These are phyloP conservation scores for Boletus pseudo-olivaceus DNA, from an alignment of 768 basidiomycete species.

Conservation along the genomic window DNA sequence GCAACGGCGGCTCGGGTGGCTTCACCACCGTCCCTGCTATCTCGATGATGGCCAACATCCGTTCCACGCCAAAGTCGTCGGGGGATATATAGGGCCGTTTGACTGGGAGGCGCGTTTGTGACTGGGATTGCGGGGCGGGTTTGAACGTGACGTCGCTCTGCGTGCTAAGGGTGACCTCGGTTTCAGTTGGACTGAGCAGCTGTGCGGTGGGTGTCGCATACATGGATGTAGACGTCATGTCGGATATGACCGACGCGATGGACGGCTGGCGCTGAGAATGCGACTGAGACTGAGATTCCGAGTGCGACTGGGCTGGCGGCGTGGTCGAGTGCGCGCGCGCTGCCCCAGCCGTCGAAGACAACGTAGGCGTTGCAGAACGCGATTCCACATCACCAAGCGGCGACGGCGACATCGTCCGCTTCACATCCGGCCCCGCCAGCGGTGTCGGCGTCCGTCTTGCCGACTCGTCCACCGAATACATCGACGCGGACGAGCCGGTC, in stretches of 20 bases:
- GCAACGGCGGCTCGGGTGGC: constrained; percentile 37
- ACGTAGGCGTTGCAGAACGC: constrained; percentile 29
- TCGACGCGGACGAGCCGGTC: constrained; percentile 41
- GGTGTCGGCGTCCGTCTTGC: constrained; percentile 31
- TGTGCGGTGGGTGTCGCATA: constrained; percentile 45
- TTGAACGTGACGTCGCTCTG: constrained; percentile 24
- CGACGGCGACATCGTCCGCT: constrained; percentile 21
- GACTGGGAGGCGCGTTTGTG: constrained; percentile 12
- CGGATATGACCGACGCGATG: constrained; percentile 72
- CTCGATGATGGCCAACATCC: constrained; percentile 89
- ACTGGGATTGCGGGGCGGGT: constrained; percentile 7
- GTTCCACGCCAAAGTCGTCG: constrained; percentile 82
- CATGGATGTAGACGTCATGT: constrained; percentile 38
- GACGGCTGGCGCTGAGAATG: constrained; percentile 57
- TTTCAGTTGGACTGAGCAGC: constrained; percentile 23
- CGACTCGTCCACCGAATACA: constrained; percentile 54
- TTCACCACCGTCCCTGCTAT: constrained; percentile 45
- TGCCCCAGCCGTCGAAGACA: constrained; percentile 5
- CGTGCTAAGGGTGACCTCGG: constrained; percentile 3
- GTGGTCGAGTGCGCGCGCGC: constrained; percentile 25
- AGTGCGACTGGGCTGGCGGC: constrained; percentile 26
- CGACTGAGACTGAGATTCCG: constrained; percentile 17
- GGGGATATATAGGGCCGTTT: constrained; percentile 54
- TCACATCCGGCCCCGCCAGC: constrained; percentile 10
- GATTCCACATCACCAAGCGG: constrained; percentile 17